Base-by-base conservation (phyloP, 192 early-diverging fungal species). In the Gryganskiella cystojenkinii region DNA sequence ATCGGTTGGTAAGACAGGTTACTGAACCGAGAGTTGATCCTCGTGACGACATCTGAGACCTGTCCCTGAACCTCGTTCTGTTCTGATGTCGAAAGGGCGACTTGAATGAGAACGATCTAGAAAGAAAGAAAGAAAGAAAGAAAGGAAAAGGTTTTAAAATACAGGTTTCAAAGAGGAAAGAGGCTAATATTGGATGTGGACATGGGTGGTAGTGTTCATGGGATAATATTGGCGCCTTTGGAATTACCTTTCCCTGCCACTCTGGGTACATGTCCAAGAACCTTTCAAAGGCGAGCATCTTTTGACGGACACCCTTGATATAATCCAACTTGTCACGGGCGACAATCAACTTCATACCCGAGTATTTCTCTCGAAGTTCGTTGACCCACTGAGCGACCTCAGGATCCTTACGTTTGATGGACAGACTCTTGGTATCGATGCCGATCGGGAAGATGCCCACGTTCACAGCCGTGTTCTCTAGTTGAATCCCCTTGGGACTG, bases 241-340 rank as follows among this genome's bases (percentile, higher is more conserved):
- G 9, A 35, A 35, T 54, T 72, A 79, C 84, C 80, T 96, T 92
- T 51, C 92, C 91, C 30, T 89, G 91, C 92, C 94, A 98, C 71
- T 99, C 94, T 2, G 98, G 96, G 64, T 93, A 93, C 20, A 87
- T 82, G 7, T 81, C 87, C 46, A 99, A 73, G 70, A 99, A 99
- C 31, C 87, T 88, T 64, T 98, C 95, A 82, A 95, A 99, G 0
- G 95, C 93, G 5, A 93, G 83, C 73, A 99, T 79, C 83, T 98
- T 98, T 80, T 99, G 96, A 34, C 92, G 90, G 33, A 99, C 94
- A 15, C 96, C 96, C 70, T 98, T 98, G 70, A 98, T 90, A 61
- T 93, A 92, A 84, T 99, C 96, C 51, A 98, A 86, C 85, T 98
- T 98, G 84, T 99, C 98, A 22, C 96, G 86, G 0, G 95, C 96